Conservation (phyloP, 108 stramenopile species). For the Cyclotella atomus region DNA sequence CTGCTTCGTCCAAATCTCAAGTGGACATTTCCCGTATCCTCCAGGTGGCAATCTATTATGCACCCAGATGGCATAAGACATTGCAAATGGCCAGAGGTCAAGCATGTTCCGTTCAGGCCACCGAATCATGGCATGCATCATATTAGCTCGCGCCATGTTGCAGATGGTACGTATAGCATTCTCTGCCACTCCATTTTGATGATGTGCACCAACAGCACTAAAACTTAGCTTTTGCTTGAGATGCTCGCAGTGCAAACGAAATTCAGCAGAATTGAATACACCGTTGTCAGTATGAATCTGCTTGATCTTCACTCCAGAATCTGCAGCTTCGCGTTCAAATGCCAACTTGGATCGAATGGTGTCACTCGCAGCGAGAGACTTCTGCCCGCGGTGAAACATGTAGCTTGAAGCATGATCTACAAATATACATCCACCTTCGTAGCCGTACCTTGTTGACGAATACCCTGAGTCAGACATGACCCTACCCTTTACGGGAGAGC, state of each 20-base stretch:
- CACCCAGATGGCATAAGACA: conserved; percentile 45
- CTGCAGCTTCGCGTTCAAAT: neutral
- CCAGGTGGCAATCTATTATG: conserved; percentile 44
- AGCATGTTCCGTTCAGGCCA: neutral
- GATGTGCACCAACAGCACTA: conserved; percentile 1
- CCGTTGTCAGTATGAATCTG: neutral
- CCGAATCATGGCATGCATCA: neutral
- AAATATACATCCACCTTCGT: neutral
- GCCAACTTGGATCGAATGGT: neutral
- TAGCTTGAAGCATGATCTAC: neutral
- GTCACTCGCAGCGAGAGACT: neutral
- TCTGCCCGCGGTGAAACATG: neutral
- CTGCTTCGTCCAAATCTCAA: conserved; percentile 15
- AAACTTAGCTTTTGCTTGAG: neutral
- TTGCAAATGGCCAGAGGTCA: conserved; percentile 45
- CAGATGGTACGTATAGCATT: neutral
- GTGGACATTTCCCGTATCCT: conserved; percentile 29
- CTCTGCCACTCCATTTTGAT: neutral
- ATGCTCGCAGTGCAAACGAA: neutral
- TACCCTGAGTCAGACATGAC: conserved; percentile 1
- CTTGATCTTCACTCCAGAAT: neutral
- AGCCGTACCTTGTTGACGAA: neutral
- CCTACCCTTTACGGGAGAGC: conserved; percentile 41
- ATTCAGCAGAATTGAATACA: neutral
- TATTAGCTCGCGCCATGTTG: neutral